Base-by-base conservation (phyloP, 2,329 filamentous ascomycete genomes). In the Paraphaeosphaeria sporulosa region DNA sequence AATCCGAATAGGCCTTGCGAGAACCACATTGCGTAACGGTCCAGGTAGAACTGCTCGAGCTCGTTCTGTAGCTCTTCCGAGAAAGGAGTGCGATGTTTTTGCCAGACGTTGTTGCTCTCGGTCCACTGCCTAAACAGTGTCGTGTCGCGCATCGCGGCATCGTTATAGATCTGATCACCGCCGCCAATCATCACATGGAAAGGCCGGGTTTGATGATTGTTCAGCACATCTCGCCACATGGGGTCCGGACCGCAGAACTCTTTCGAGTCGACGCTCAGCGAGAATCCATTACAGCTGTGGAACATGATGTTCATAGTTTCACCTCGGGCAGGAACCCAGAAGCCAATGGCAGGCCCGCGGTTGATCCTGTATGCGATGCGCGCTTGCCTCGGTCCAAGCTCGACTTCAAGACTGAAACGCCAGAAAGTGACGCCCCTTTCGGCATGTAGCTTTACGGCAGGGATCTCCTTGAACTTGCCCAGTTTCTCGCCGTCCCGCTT, bases 281-380 rank as follows among this genome's bases (percentile, higher is more conserved):
- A 94, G 82, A 99, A 99, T 1, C 96, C 95, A 76, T 99, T 99
- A 82, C 95, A 97, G 75, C 91, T 97, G 81, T 98, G 87, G 80
- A 97, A 99, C 93, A 98, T 97, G 75, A 97, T 92, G 80, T 98
- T 97, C 95, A 99, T 99, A 2, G 91, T 87, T 75, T 96, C 86
- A 17, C 88, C 90, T 52, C 85, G 86, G 34, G 90, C 90, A 5
- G 96, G 95, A 0, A 99, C 93, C 94, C 95, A 99, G 76, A 99
- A 99, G 1, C 90, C 92, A 55, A 92, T 89, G 2, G 92, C 88
- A 6, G 94, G 94, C 0, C 95, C 94, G 49, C 90, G 86, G 73
- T 99, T 99, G 81, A 99, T 96, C 56, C 94, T 91, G 78, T 99
- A 99, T 0, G 94, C 94, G 64, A 99, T 91, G 42, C 94, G 90